Percentiles rank a stretch among this genome's conserved stretches.
Conservation (phyloP, 129 eudicot species). For the Rutidosis leptorrhynchoides region DNA sequence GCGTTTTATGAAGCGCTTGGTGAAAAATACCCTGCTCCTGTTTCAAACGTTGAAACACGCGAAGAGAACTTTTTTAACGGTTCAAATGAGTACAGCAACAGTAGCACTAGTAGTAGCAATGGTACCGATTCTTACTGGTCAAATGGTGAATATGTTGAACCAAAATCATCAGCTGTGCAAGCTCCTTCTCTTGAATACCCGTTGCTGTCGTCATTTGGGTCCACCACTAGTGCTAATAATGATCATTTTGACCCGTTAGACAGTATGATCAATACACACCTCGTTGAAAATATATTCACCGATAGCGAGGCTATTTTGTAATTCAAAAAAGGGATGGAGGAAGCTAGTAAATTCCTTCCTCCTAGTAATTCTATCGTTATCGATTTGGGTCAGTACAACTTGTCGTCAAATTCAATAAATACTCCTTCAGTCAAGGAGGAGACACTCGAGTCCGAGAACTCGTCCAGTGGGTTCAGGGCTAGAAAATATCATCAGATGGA, state of each 20-base stretch:
- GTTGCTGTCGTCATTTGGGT: conserved; percentile 32
- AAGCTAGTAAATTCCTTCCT: conserved; percentile 89
- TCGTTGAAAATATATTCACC: conserved; percentile 41
- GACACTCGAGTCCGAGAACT: conserved; percentile 1
- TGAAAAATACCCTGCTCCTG: conserved; percentile 36
- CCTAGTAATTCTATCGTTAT: conserved; percentile 43
- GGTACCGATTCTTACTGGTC: conserved; percentile 43
- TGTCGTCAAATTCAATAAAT: conserved; percentile 47
- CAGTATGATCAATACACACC: conserved; percentile 30
- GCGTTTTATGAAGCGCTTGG: conserved; percentile 70
- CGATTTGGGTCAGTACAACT: conserved; percentile 56
- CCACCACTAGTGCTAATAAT: conserved; percentile 35
- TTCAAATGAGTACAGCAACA: conserved; percentile 50
- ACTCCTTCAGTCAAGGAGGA: conserved; percentile 26
- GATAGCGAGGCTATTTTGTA: conserved; percentile 63
- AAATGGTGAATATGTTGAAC: conserved; percentile 41
- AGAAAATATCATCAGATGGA: conserved; percentile 37
- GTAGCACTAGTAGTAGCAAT: conserved; percentile 41
- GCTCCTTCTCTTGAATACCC: conserved; percentile 33
- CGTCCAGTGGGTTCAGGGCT: conserved; percentile 15
- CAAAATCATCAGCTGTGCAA: conserved; percentile 30
- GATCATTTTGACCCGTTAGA: conserved; percentile 22
- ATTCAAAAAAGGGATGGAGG: conserved; percentile 76
- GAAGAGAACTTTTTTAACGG: conserved; percentile 47
- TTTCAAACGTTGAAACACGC: conserved; percentile 28